A percentile compares a stretch with the other conserved stretches of the same genome.
These are phyloP conservation scores for Arthrobotrys pseudoclavata DNA, from an alignment of 2,329 filamentous ascomycete species.

Conservation along the genomic window DNA sequence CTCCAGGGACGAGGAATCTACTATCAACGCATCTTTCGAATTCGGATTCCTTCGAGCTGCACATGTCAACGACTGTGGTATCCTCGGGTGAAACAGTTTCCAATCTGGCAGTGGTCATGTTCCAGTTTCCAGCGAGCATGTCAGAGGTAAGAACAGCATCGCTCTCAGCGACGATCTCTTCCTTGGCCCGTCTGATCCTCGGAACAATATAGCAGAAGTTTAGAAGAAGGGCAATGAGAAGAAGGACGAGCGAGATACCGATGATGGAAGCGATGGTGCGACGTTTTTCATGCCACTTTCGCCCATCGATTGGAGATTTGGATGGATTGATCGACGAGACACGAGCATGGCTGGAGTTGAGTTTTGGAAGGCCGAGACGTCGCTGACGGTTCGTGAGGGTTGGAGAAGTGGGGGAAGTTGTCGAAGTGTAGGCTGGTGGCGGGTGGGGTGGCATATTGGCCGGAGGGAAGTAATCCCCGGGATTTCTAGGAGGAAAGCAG, in stretches of 20 bases:
- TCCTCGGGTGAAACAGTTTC: constrained; percentile 35
- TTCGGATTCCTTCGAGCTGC: constrained; percentile 45
- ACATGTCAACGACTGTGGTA: constrained; percentile 38
- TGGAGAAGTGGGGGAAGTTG: constrained; percentile 33
- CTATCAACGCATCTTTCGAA: constrained; percentile 53
- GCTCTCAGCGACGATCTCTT: not conserved
- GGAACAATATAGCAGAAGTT: constrained; percentile 55
- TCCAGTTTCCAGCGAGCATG: constrained; percentile 45
- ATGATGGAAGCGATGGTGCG: constrained; percentile 46
- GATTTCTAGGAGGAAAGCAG: constrained; percentile 34
- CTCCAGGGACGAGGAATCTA: constrained; percentile 37
- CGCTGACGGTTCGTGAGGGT: constrained; percentile 51
- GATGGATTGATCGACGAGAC: constrained; percentile 52
- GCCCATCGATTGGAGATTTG: constrained; percentile 52
- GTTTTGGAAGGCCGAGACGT: constrained; percentile 51
- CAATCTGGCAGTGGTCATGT: constrained; percentile 29
- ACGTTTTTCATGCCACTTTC: constrained; percentile 55
- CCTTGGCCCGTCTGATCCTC: constrained; percentile 19
- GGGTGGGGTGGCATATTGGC: constrained; percentile 50
- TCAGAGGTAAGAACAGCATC: constrained; percentile 17
- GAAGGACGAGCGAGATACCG: constrained; percentile 37
- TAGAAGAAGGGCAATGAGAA: constrained; percentile 38
- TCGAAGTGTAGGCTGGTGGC: constrained; percentile 51
- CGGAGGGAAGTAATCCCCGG: not conserved
- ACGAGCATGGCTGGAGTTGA: constrained; percentile 43